A percentile compares a stretch with the other conserved stretches of the same genome.
phyloP scores from a whole-genome alignment of 169 alveolate genomes.

The Plasmodium reichenowi region DNA sequence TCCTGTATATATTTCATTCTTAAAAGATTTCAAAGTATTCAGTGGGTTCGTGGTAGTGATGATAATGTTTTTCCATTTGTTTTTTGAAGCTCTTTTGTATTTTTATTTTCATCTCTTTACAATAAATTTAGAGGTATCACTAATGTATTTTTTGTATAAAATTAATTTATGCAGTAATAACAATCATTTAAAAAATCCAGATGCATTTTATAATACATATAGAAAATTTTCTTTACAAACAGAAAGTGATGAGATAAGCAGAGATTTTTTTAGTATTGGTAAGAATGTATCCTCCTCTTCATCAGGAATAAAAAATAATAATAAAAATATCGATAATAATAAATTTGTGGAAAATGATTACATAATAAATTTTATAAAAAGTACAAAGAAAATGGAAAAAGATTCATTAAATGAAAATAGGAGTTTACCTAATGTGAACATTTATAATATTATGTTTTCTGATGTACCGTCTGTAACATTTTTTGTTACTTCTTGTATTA shows the following conservation, averaged over 20 bases:
- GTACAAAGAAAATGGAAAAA: background rate
- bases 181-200: constrained; percentile 22
- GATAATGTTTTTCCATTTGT: constrained; percentile 18
- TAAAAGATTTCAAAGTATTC: constrained; percentile 25
- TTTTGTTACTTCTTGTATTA: constrained; percentile 50
- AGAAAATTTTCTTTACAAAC: constrained; percentile 1
- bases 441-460: constrained; percentile 66
- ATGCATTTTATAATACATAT: constrained; percentile 5
- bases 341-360: constrained; percentile 17
- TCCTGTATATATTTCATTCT: constrained; percentile 25
- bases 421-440: constrained; percentile 32
- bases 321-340: constrained; percentile 4
- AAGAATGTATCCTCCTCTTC: background rate
- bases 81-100: constrained; percentile 53
- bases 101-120: constrained; percentile 40
- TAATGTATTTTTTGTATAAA: constrained; percentile 39
- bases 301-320: too few relatives aligned
- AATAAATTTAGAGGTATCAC: constrained; percentile 31
- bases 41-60: constrained; percentile 31
- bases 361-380: constrained; percentile 33
- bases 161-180: constrained; percentile 38
- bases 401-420: constrained; percentile 11
- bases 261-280: constrained; percentile 1
- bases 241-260: background rate
- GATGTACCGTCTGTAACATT: constrained; percentile 45